These are phyloP conservation scores for Stemphylium lycopersici DNA, from an alignment of 2,329 filamentous ascomycete genomes.

Conservation along the genomic window DNA sequence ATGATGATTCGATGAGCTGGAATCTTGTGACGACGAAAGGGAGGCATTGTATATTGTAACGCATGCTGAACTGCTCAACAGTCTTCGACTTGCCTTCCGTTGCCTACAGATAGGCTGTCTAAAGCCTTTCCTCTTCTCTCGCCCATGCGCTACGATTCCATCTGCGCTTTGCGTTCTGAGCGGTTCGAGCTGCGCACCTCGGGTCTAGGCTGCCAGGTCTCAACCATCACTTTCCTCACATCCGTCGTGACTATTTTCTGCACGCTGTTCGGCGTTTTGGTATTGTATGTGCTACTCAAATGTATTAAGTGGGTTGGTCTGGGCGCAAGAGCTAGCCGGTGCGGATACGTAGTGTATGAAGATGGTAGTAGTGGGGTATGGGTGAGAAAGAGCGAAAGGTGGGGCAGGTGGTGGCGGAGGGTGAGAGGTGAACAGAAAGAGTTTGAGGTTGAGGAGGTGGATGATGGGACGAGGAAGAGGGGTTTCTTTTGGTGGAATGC, in stretches of 20 bases:
- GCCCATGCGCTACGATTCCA: slow-evolving; percentile 45
- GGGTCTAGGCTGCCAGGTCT: slow-evolving; percentile 54
- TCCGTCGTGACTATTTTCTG: slow-evolving; percentile 52
- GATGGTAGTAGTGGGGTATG: slow-evolving; percentile 39
- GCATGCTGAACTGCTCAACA: slow-evolving; percentile 14
- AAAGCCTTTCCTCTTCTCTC: slow-evolving; percentile 49
- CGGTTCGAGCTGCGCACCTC: slow-evolving; percentile 55
- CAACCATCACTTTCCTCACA: slow-evolving; percentile 54
- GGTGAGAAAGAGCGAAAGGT: slow-evolving; percentile 38
- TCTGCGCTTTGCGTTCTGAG: slow-evolving; percentile 48
- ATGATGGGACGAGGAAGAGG: slow-evolving; percentile 33
- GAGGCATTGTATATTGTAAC: too few relatives aligned
- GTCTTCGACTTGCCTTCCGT: slow-evolving; percentile 52
- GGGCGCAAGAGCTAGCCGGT: slow-evolving; percentile 24
- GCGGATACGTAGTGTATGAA: slow-evolving; percentile 38
- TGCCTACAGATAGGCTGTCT: slow-evolving; percentile 46
- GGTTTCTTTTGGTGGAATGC: slow-evolving; percentile 30
- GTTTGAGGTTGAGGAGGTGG: slow-evolving; percentile 34
- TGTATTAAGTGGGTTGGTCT: slow-evolving; percentile 19
- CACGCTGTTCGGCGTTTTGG: slow-evolving; percentile 48
- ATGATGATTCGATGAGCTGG: neutral
- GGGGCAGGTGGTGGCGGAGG: slow-evolving; percentile 38
- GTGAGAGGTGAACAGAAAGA: slow-evolving; percentile 28
- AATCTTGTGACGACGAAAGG: neutral
- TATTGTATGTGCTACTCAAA: slow-evolving; percentile 41